A percentile compares a stretch with the other conserved stretches of the same genome.
phyloP scores from a whole-genome alignment of 164 flowering plant species.

The Vitis rupestris region DNA sequence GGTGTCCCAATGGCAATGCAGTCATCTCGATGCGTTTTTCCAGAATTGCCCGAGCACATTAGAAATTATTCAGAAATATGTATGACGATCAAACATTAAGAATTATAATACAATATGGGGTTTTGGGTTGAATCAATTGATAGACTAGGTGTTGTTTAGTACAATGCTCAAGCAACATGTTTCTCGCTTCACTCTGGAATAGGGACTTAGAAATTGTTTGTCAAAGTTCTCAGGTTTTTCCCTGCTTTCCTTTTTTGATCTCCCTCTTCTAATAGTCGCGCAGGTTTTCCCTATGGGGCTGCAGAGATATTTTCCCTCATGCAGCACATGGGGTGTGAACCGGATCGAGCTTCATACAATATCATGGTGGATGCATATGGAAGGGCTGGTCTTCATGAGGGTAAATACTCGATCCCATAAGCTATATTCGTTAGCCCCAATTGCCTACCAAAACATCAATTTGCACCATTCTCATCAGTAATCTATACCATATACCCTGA shows the following conservation, averaged over 20 bases:
- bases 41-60: background rate
- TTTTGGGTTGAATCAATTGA: background rate
- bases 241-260: background rate
- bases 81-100: background rate
- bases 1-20: background rate
- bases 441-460: too few species aligned
- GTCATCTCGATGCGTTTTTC: background rate
- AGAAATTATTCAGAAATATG: background rate
- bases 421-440: too few species aligned
- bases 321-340: slow-evolving; percentile 97
- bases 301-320: slow-evolving; percentile 90
- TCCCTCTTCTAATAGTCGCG: slow-evolving; percentile 26
- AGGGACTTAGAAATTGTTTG: background rate
- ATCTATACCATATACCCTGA: background rate
- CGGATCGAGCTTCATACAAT: slow-evolving; percentile 89
- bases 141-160: background rate
- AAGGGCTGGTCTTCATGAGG: slow-evolving; percentile 78
- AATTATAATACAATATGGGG: background rate
- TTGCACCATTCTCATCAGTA: too few species aligned
- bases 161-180: background rate
- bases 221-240: background rate
- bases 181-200: background rate
- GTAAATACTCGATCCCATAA: slow-evolving; percentile 27
- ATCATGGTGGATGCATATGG: slow-evolving; percentile 98
- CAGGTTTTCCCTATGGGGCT: slow-evolving; percentile 78